Evolutionary conservation across 2,329 filamentous ascomycete genomes (phyloP), one percentile per base, ranked within the genome.

Genomic region (Colletotrichum costaricense): DNA sequence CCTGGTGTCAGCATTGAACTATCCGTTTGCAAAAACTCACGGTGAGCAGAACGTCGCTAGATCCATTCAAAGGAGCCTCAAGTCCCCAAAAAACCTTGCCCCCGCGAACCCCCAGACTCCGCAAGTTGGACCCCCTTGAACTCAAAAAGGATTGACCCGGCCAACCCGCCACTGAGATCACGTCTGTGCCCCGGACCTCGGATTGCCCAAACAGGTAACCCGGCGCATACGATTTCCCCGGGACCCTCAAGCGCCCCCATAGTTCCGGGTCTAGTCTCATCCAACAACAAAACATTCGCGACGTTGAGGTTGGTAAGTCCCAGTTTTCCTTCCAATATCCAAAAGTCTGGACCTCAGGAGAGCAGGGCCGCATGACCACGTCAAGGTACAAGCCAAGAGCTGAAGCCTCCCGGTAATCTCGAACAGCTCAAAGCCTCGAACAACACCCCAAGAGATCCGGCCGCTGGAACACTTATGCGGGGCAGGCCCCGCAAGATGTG

Each of bases 201-300:
- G 71, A 8, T 71, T 73, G 22, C 71, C 67, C 7, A 56, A 60
- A 70, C 30, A 28, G 67, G 71, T 49, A 73, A 71, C 26, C 71
- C 71, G 71, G 67, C 71, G 71, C 67, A 57, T 57, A 52, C 52
- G 63, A 46, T 65, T 65, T 57, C 63, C 63, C 24, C 12, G 16
- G 22, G 52, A 30, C 52, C 63, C 63, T 57, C 63, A 65, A 22
- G 49, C 35, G 30, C 22, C 59, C 52, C 63, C 54, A 22, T 65
- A 22, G 46, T 55, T 30, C 49, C 46, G 42, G 52, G 16, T 66
- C 46, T 55, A 57, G 60, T 63, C 67, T 46, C 54, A 35, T 58
- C 46, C 62, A 66, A 66, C 42, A 60, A 46, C 26, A 33, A 57
- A 67, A 60, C 55, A 56, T 60, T 24, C 49, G 52, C 35, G 33